A percentile compares a stretch with the other conserved stretches of the same genome.
These are phyloP conservation scores for Waitea zeae DNA, from an alignment of 1,284 basidiomycete genomes.

Conservation along the genomic window DNA sequence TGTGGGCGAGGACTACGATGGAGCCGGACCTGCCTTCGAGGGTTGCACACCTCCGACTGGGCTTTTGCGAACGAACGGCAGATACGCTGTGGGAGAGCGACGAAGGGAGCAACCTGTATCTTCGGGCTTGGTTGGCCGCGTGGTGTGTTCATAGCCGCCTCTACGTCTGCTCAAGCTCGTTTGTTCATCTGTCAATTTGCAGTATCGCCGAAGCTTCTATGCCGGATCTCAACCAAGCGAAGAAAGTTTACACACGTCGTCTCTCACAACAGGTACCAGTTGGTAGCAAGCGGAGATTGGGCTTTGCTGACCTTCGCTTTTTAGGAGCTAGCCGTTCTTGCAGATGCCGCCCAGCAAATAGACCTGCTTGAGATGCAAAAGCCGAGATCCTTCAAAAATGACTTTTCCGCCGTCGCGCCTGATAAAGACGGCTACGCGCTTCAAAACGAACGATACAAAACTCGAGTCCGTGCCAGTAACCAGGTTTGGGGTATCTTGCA, in stretches of 20 bases:
- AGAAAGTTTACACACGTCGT: not conserved
- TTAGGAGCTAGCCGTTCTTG: not conserved
- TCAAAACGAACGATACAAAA: not conserved
- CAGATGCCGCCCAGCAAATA: not conserved
- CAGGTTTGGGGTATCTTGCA: not conserved
- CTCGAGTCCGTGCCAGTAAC: not conserved
- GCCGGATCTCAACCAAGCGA: not conserved
- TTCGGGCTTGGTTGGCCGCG: not conserved
- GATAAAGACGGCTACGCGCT: not conserved
- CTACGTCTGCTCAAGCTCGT: not conserved
- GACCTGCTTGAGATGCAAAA: not conserved
- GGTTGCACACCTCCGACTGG: too few species aligned
- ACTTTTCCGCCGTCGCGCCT: not conserved
- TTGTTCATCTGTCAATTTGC: not conserved
- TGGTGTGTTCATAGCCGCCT: not conserved
- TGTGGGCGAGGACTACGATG: too few species aligned
- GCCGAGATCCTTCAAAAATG: not conserved
- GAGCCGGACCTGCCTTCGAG: too few species aligned
- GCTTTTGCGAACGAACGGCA: too few species aligned
- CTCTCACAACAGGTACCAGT: not conserved
- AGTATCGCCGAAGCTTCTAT: not conserved
- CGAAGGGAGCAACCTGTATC: not conserved
- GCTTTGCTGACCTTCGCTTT: not conserved
- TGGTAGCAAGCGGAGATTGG: not conserved
- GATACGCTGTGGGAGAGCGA: not conserved